Evolutionary conservation across 2,329 filamentous ascomycete species (phyloP).

Genomic region (Stachybotrys chartarum): DNA sequence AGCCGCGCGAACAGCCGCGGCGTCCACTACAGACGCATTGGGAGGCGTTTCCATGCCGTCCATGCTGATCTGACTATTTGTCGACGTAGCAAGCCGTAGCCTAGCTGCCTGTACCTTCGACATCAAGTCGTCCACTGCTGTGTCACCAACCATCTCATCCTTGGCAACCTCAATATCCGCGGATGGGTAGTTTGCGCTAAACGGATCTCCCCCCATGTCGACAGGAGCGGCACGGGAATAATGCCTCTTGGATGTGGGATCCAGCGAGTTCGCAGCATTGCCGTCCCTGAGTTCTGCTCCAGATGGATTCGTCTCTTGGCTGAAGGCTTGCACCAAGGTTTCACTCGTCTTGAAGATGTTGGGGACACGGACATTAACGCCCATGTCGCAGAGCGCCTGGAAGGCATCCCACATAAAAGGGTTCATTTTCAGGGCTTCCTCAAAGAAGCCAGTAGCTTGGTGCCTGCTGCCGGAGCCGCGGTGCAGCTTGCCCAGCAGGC

Average conservation of each 20-base stretch:
- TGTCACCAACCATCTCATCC: conserved; percentile 31
- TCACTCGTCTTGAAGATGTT: conserved; percentile 80
- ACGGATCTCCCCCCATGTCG: conserved; percentile 40
- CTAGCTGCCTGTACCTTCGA: conserved; percentile 47
- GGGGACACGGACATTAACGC: conserved; percentile 69
- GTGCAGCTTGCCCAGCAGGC: conserved; percentile 81
- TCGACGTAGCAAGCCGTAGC: conserved; percentile 33
- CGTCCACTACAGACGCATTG: conserved; percentile 14
- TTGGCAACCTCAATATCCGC: conserved; percentile 34
- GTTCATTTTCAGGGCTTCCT: conserved; percentile 81
- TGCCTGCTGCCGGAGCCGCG: conserved; percentile 63
- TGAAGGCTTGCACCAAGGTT: conserved; percentile 39
- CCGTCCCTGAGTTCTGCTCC: conserved; percentile 27
- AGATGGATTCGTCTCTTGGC: conserved; percentile 19
- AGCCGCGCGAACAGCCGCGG: conserved; percentile 11
- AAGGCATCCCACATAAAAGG: conserved; percentile 99
- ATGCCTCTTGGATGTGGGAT: conserved; percentile 34
- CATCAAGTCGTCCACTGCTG: conserved; percentile 47
- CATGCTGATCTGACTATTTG: conserved; percentile 28
- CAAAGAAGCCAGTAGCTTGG: conserved; percentile 80
- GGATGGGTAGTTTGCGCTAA: conserved; percentile 36
- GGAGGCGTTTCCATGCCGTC: conserved; percentile 59
- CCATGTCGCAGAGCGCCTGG: conserved; percentile 78
- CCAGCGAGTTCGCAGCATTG: conserved; percentile 23
- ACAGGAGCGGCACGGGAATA: conserved; percentile 27